Evolutionary conservation across 2,329 filamentous ascomycete genomes (phyloP), one percentile per base, ranked within the genome.

Genomic region (Talaromyces sp.): DNA sequence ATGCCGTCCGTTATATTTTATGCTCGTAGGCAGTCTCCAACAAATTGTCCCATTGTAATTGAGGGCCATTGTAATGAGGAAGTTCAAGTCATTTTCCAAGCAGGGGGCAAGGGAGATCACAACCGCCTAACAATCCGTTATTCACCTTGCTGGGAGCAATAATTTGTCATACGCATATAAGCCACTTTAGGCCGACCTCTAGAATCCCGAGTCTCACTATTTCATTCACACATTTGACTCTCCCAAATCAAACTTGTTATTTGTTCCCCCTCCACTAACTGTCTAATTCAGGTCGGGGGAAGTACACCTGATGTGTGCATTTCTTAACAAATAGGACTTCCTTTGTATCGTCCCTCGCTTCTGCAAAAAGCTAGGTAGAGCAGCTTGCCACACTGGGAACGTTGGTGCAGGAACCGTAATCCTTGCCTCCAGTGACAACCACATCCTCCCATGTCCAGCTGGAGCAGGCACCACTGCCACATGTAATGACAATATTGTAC

Each of bases 381-480:
- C 78, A 80, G 63, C 70, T 74, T 53, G 71, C 74, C 49, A 69
- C 73, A 31, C 71, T 73, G 25, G 81, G 81, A 31, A 81, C 69
- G 68, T 80, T 80, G 70, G 73, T 56, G 69, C 82, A 84, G 22
- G 74, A 68, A 54, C 67, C 70, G 72, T 76, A 80, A 31, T 68
- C 77, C 72, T 83, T 79, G 59, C 86, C 86, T 49, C 86, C 86
- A 31, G 82, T 83, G 58, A 88, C 72, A 29, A 69, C 72, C 65
- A 85, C 81, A 51, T 75, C 78, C 11, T 72, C 76, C 83, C 84
- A 87, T 31, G 78, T 83, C 83, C 85, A 88, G 74, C 80, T 77
- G 2, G 78, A 80, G 75, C 84, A 86, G 65, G 79, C 78, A 40
- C 82, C 83, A 31, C 72, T 74, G 19, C 81, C 86, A 69, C 86